Conservation (phyloP, 768 basidiomycete species). For the Agrocybe pediades region DNA sequence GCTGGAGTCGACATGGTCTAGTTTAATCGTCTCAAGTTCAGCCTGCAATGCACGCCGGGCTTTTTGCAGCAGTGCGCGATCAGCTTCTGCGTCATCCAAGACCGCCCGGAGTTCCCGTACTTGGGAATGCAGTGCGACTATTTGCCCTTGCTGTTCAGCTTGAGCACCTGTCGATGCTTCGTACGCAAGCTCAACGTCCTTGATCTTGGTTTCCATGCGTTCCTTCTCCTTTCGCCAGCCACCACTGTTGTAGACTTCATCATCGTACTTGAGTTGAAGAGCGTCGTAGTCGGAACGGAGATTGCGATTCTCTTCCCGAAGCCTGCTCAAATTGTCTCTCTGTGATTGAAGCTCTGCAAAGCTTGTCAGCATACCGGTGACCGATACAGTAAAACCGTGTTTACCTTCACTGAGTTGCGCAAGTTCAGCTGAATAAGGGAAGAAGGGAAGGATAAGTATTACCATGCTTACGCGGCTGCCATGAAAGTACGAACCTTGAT, state of each 20-base stretch:
- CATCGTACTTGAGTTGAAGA: slow-evolving; percentile 72
- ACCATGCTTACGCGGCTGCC: not conserved
- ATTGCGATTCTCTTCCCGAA: slow-evolving; percentile 81
- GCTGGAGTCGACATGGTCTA: slow-evolving; percentile 69
- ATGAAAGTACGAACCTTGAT: slow-evolving; percentile 59
- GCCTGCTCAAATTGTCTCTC: slow-evolving; percentile 70
- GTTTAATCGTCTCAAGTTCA: slow-evolving; percentile 78
- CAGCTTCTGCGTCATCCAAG: slow-evolving; percentile 84
- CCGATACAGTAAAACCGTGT: not conserved
- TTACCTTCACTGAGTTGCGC: slow-evolving; percentile 80
- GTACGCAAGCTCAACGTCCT: slow-evolving; percentile 72
- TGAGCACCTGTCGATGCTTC: slow-evolving; percentile 73
- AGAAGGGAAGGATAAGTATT: not conserved
- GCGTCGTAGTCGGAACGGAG: slow-evolving; percentile 76
- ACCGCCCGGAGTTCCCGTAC: slow-evolving; percentile 81
- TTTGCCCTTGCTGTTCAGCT: slow-evolving; percentile 81
- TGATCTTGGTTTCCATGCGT: slow-evolving; percentile 81
- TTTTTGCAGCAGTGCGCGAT: slow-evolving; percentile 76
- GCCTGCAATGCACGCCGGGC: slow-evolving; percentile 80
- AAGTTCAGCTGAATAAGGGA: slow-evolving; percentile 68
- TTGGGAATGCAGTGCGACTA: slow-evolving; percentile 82
- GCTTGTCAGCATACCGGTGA: not conserved
- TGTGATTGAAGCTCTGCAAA: slow-evolving; percentile 72
- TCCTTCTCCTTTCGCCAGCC: slow-evolving; percentile 91
- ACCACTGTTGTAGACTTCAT: slow-evolving; percentile 75